These are phyloP conservation scores for Sugiyamaella lignohabitans DNA, from an alignment of 805 yeast species.

Conservation along the genomic window DNA sequence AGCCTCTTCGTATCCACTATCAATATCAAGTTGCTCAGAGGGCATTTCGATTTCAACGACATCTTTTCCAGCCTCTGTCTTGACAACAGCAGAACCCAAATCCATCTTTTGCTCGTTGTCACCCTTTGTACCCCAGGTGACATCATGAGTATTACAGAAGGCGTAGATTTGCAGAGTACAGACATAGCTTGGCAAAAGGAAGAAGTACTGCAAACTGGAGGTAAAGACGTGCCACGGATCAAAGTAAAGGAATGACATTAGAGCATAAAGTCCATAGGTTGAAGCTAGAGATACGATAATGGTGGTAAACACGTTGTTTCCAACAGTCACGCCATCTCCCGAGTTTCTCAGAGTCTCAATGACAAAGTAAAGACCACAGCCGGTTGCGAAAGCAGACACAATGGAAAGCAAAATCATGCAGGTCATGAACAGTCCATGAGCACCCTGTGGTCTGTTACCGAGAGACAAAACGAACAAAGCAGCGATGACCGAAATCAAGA, in stretches of 20 bases:
- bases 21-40: constrained; percentile 66
- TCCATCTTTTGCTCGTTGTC: constrained; percentile 67
- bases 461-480: constrained; percentile 88
- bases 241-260: constrained; percentile 76
- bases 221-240: constrained; percentile 97
- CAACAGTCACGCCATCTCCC: constrained; percentile 26
- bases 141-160: constrained; percentile 96
- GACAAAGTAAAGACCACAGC: constrained; percentile 79
- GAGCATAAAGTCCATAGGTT: constrained; percentile 81
- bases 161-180: constrained; percentile 94
- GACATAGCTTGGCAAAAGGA: constrained; percentile 85
- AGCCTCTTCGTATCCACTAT: constrained; percentile 72
- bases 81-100: constrained; percentile 75
- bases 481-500: constrained; percentile 73
- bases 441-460: constrained; percentile 98
- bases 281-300: constrained; percentile 80
- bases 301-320: constrained; percentile 45
- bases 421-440: constrained; percentile 65
- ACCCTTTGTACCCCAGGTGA: constrained; percentile 99
- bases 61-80: constrained; percentile 76
- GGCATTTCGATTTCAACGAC: constrained; percentile 75
- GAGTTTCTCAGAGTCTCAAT: constrained; percentile 44
- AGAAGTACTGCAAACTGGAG: constrained; percentile 79
- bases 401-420: constrained; percentile 67
- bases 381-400: constrained; percentile 74